A percentile compares a stretch with the other conserved stretches of the same genome.
Conservation (phyloP, 2,329 filamentous ascomycete genomes). For the Pyrenochaeta sp. region DNA sequence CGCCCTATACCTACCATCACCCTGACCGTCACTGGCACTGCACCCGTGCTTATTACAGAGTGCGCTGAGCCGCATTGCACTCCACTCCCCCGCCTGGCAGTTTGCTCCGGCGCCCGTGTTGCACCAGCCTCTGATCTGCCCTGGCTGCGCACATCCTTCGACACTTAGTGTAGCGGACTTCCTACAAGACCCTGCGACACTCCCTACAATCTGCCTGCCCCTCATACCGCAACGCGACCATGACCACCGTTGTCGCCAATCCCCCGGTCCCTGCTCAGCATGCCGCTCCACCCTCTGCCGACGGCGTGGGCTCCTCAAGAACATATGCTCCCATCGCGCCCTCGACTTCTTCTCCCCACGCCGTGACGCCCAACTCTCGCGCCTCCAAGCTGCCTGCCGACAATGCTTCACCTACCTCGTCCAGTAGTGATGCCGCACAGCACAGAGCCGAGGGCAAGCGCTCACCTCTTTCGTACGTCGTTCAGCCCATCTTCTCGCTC, state of each 20-base stretch:
- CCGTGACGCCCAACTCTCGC: conserved; percentile 49
- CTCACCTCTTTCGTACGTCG: conserved; percentile 61
- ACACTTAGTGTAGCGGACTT: conserved; percentile 47
- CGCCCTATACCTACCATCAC: neutral
- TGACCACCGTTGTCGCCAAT: conserved; percentile 58
- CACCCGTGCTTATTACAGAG: no score
- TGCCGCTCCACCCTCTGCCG: conserved; percentile 46
- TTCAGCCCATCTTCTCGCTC: conserved; percentile 36
- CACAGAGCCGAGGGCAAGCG: conserved; percentile 60
- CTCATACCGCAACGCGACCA: conserved; percentile 43
- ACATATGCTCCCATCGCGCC: conserved; percentile 56
- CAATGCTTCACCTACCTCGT: conserved; percentile 52
- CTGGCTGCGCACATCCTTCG: conserved; percentile 42
- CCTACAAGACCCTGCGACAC: conserved; percentile 44
- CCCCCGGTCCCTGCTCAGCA: conserved; percentile 51
- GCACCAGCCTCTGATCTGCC: conserved; percentile 37
- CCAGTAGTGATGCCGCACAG: conserved; percentile 47
- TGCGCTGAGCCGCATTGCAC: conserved; percentile 4
- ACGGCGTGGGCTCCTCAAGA: conserved; percentile 50
- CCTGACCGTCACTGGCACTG: no score
- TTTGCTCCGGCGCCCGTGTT: conserved; percentile 21
- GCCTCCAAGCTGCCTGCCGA: conserved; percentile 43
- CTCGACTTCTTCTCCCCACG: conserved; percentile 51
- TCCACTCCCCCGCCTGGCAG: conserved; percentile 10
- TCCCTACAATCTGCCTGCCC: conserved; percentile 45